Conservation (phyloP, 805 yeast genomes). For the Candida takata region DNA sequence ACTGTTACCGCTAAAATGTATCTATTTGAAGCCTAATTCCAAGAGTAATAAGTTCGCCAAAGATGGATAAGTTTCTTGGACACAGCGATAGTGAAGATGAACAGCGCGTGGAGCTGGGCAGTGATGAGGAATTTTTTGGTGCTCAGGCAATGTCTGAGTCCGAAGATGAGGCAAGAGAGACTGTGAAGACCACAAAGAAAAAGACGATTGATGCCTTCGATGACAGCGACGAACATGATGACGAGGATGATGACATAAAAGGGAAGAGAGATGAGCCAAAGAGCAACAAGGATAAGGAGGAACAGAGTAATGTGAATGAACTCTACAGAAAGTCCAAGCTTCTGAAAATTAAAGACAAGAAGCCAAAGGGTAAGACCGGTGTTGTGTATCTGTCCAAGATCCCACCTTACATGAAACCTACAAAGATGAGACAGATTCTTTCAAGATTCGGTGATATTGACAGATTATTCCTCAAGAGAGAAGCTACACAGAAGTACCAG, state of each 20-base stretch:
- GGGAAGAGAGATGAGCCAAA: conserved; percentile 1
- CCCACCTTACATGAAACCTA: conserved; percentile 97
- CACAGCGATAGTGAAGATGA: conserved; percentile 11
- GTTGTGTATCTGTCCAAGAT: conserved; percentile 87
- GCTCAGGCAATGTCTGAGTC: conserved; percentile 3
- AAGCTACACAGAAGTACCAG: conserved; percentile 56
- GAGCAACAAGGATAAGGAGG: conserved; percentile 15
- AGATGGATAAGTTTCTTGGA: conserved; percentile 19
- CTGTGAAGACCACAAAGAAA: conserved; percentile 13
- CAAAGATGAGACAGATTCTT: conserved; percentile 75
- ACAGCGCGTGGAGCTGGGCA: conserved; percentile 10
- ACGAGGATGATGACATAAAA: conserved; percentile 11
- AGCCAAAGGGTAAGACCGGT: conserved; percentile 64
- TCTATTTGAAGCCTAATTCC: no score
- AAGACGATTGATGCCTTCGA: conserved; percentile 16
- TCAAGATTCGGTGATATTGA: conserved; percentile 83
- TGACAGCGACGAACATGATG: conserved; percentile 18
- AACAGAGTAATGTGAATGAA: conserved; percentile 26
- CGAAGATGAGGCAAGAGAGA: conserved; percentile 14
- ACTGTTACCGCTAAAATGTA: not conserved
- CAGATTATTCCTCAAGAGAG: conserved; percentile 81
- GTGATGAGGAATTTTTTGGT: conserved; percentile 22
- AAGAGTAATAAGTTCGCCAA: not conserved
- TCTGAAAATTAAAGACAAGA: conserved; percentile 48
- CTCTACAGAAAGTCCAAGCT: conserved; percentile 52